These are phyloP conservation scores for Vicia faba DNA, from an alignment of 306 rosid genomes.

Conservation along the genomic window DNA sequence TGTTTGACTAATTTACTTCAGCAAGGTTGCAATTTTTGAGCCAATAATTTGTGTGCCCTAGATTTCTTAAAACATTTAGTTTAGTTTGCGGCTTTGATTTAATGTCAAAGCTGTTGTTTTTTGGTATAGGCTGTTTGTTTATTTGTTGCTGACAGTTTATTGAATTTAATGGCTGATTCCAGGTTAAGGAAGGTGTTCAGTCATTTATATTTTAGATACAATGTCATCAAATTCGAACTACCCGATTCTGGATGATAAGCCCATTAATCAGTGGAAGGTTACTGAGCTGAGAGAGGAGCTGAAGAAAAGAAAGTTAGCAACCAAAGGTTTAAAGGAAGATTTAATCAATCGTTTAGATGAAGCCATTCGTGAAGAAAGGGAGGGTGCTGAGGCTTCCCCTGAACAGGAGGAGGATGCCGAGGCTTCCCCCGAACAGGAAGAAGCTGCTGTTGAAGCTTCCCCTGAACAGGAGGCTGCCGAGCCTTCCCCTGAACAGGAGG, in stretches of 20 bases:
- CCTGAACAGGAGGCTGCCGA: too few species aligned
- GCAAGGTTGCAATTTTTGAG: conserved; percentile 16
- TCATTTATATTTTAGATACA: conserved; percentile 38
- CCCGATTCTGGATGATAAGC: conserved; percentile 67
- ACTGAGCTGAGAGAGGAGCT: conserved; percentile 89
- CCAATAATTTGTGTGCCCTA: background rate
- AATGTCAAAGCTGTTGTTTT: background rate
- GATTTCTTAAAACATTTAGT: background rate
- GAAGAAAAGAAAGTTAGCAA: conserved; percentile 68
- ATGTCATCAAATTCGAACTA: conserved; percentile 77
- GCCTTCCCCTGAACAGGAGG: too few species aligned
- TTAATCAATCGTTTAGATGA: conserved; percentile 81
- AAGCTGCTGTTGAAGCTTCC: background rate
- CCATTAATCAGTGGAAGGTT: conserved; percentile 93
- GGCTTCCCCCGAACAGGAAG: background rate
- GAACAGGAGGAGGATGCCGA: conserved; percentile 33
- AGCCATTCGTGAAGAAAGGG: conserved; percentile 62
- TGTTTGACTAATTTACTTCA: background rate
- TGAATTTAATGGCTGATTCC: conserved; percentile 24
- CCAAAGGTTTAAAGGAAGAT: conserved; percentile 89
- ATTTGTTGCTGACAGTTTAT: conserved; percentile 9
- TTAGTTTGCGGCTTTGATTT: conserved; percentile 2
- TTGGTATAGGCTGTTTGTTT: too few species aligned
- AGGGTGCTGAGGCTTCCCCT: conserved; percentile 36
- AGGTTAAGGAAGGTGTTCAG: conserved; percentile 51